A percentile compares a stretch with the other conserved stretches of the same genome.
These are phyloP conservation scores for Geotrichum klebahnii DNA, from an alignment of 1,139 yeast species.

Conservation along the genomic window DNA sequence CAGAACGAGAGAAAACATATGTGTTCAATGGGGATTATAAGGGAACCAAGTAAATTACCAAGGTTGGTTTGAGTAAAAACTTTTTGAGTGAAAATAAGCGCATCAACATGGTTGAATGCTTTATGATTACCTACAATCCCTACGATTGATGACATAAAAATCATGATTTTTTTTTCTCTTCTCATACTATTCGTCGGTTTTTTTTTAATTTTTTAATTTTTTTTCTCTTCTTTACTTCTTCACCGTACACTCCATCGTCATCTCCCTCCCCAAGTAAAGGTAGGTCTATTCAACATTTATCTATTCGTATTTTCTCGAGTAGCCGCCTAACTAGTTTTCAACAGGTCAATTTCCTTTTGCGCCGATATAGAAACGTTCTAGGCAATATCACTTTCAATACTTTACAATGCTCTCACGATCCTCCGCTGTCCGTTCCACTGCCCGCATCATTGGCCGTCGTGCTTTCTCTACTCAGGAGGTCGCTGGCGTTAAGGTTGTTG, in stretches of 20 bases:
- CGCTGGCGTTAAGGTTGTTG: slow-evolving; percentile 43
- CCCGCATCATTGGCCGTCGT: slow-evolving; percentile 25
- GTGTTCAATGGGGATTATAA: too few species aligned
- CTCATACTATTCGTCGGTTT: too few species aligned
- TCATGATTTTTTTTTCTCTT: too few species aligned
- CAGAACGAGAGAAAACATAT: too few species aligned
- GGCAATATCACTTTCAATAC: not conserved
- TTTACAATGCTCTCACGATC: slow-evolving; percentile 22
- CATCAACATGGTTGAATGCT: too few species aligned
- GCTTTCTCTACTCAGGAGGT: slow-evolving; percentile 34
- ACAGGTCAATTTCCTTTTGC: not conserved
- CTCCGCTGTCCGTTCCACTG: slow-evolving; percentile 11
- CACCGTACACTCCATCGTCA: not conserved
- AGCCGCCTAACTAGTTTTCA: not conserved
- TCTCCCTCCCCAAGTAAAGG: not conserved
- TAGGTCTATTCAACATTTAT: not conserved
- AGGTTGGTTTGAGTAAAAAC: too few species aligned
- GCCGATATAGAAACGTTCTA: not conserved
- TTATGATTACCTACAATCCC: too few species aligned
- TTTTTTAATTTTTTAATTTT: too few species aligned
- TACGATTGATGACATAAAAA: too few species aligned
- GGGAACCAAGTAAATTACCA: too few species aligned
- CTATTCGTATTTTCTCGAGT: not conserved
- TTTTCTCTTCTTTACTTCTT: not conserved
- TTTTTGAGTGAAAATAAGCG: too few species aligned